These are phyloP conservation scores for Cornus suecica DNA, from an alignment of 148 eudicot genomes.

Conservation along the genomic window DNA sequence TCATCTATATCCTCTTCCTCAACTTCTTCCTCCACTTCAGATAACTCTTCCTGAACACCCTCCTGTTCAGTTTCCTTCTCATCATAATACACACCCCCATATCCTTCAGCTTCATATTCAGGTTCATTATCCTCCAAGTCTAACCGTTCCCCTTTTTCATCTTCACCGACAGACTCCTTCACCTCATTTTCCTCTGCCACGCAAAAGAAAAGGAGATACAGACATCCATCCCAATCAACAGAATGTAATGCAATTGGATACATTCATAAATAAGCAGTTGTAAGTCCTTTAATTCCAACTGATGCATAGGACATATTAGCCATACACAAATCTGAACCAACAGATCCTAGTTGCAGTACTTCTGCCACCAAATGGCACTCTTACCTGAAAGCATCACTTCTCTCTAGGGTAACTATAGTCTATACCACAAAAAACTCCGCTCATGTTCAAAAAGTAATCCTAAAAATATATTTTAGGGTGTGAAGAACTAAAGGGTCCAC, in stretches of 20 bases:
- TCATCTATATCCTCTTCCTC: slow-evolving; percentile 57
- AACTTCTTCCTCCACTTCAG: slow-evolving; percentile 57
- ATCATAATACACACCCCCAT: slow-evolving; percentile 75
- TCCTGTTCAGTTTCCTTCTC: slow-evolving; percentile 77
- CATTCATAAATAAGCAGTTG: neutral
- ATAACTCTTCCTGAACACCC: slow-evolving; percentile 71
- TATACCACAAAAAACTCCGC: no score
- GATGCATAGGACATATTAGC: neutral
- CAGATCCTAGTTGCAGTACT: slow-evolving; percentile 7
- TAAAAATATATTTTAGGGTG: neutral
- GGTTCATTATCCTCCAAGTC: slow-evolving; percentile 98
- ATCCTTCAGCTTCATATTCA: slow-evolving; percentile 91
- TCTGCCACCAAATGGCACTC: neutral
- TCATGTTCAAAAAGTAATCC: neutral
- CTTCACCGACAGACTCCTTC: slow-evolving; percentile 76
- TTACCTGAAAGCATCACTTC: neutral
- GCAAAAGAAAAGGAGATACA: slow-evolving; percentile 37
- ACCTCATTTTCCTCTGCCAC: slow-evolving; percentile 79
- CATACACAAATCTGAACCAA: neutral
- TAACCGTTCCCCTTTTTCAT: slow-evolving; percentile 80
- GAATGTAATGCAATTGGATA: slow-evolving; percentile 1
- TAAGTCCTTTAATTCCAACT: slow-evolving; percentile 8
- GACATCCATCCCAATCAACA: slow-evolving; percentile 39
- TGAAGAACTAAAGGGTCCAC: neutral
- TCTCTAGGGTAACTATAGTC: neutral